Conservation (phyloP, 2,329 filamentous ascomycete species). For the Geoglossum cookeanum region DNA sequence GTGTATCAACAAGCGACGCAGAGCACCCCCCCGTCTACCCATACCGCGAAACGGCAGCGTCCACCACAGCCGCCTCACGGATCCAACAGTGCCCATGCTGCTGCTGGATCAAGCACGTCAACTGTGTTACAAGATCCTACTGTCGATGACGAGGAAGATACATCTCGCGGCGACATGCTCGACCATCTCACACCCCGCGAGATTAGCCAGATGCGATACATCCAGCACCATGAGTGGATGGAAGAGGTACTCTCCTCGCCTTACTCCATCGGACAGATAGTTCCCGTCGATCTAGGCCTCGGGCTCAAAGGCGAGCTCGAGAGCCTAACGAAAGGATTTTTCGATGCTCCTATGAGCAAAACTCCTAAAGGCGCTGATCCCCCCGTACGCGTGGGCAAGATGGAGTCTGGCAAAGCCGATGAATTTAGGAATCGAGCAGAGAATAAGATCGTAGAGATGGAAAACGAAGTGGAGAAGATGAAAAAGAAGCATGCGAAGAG, state of each 20-base stretch:
- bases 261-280: constrained; percentile 68
- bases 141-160: constrained; percentile 85
- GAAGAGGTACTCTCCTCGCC: constrained; percentile 88
- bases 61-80: constrained; percentile 20
- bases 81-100: constrained; percentile 23
- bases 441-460: constrained; percentile 51
- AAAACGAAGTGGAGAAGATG: constrained; percentile 69
- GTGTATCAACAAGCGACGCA: constrained; percentile 1
- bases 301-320: constrained; percentile 66
- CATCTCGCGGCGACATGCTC: constrained; percentile 69
- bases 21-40: constrained; percentile 10
- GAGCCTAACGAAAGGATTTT: constrained; percentile 65
- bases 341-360: constrained; percentile 37
- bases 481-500: constrained; percentile 58
- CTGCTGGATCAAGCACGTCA: constrained; percentile 12
- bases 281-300: constrained; percentile 69
- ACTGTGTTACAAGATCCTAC: constrained; percentile 8
- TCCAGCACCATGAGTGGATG: constrained; percentile 98
- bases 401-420: constrained; percentile 59
- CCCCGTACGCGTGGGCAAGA: constrained; percentile 30
- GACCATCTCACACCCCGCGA: constrained; percentile 80
- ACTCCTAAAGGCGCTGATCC: constrained; percentile 6
- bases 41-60: constrained; percentile 27
- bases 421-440: constrained; percentile 67
- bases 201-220: constrained; percentile 70